These are phyloP conservation scores for Saturnispora kantuleensis DNA, from an alignment of 805 yeast genomes.

Conservation along the genomic window DNA sequence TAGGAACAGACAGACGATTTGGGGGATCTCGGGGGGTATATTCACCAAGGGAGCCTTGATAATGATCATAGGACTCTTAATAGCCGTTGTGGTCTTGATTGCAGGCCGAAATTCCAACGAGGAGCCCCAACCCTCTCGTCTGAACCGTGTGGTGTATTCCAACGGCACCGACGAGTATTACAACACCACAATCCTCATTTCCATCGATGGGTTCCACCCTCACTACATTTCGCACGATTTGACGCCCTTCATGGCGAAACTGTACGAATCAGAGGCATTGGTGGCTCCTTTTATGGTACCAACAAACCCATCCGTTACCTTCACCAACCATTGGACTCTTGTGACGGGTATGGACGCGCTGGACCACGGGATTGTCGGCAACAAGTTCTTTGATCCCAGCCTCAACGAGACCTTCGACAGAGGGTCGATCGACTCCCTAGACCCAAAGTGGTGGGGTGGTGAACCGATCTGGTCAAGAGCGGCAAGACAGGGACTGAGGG, in stretches of 20 bases:
- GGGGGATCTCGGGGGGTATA: not conserved
- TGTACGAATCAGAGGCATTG: slow-evolving; percentile 41
- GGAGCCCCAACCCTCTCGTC: too few species aligned
- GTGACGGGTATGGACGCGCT: slow-evolving; percentile 80
- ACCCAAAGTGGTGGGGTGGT: slow-evolving; percentile 76
- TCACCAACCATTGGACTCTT: slow-evolving; percentile 88
- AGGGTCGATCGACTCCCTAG: slow-evolving; percentile 40
- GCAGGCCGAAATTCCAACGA: not conserved
- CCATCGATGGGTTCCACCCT: slow-evolving; percentile 89
- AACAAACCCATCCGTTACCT: slow-evolving; percentile 80
- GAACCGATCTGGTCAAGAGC: slow-evolving; percentile 86
- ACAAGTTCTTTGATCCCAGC: slow-evolving; percentile 61
- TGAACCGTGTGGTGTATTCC: slow-evolving; percentile 15
- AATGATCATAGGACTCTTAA: slow-evolving; percentile 1
- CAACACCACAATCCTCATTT: slow-evolving; percentile 73
- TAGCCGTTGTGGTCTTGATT: slow-evolving; percentile 5
- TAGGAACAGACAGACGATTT: not conserved
- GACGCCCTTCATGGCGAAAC: slow-evolving; percentile 63
- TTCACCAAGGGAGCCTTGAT: not conserved
- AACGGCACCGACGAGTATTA: slow-evolving; percentile 64
- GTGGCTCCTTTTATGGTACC: slow-evolving; percentile 84
- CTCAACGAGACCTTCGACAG: slow-evolving; percentile 50
- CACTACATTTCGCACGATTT: slow-evolving; percentile 55
- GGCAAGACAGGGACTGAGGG: slow-evolving; percentile 42
- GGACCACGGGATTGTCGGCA: slow-evolving; percentile 81